Evolutionary conservation across 2,329 filamentous ascomycete species (phyloP).

Genomic region (Fusarium verrucosum): DNA sequence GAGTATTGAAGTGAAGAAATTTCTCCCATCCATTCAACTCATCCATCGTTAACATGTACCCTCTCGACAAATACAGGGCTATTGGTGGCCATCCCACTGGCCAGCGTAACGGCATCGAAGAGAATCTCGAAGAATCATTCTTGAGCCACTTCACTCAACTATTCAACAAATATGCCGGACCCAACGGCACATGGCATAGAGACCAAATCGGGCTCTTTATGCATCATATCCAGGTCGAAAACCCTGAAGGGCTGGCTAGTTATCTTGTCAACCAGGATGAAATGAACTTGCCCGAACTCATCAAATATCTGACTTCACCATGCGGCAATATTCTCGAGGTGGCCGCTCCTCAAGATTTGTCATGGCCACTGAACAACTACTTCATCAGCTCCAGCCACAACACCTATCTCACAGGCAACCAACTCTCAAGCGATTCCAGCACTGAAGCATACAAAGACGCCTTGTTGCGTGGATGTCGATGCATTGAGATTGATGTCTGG

Average conservation of each 20-base stretch:
- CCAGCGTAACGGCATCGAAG: conserved; percentile 5
- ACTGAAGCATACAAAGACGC: conserved; percentile 81
- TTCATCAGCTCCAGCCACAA: conserved; percentile 96
- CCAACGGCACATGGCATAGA: neutral
- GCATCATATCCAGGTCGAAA: conserved; percentile 12
- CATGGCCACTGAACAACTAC: conserved; percentile 81
- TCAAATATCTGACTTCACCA: conserved; percentile 14
- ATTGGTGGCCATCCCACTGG: neutral
- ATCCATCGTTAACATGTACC: neutral
- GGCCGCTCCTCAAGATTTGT: conserved; percentile 58
- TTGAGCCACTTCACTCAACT: neutral
- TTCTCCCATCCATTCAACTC: accelerated
- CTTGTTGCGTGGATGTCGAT: conserved; percentile 80
- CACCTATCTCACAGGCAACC: conserved; percentile 88
- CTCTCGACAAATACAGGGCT: neutral
- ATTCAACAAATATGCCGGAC: conserved; percentile 4
- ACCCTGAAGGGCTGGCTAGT: conserved; percentile 3
- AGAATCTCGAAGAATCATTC: conserved; percentile 3
- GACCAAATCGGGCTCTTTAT: conserved; percentile 11
- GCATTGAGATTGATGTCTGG: conserved; percentile 95
- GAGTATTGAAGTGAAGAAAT: too few species aligned
- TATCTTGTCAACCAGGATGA: conserved; percentile 6
- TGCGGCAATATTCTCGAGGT: conserved; percentile 12
- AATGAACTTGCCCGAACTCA: neutral
- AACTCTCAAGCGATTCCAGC: conserved; percentile 79